These are phyloP conservation scores for Rhododendron molle DNA, from an alignment of 148 eudicot species.

Conservation along the genomic window DNA sequence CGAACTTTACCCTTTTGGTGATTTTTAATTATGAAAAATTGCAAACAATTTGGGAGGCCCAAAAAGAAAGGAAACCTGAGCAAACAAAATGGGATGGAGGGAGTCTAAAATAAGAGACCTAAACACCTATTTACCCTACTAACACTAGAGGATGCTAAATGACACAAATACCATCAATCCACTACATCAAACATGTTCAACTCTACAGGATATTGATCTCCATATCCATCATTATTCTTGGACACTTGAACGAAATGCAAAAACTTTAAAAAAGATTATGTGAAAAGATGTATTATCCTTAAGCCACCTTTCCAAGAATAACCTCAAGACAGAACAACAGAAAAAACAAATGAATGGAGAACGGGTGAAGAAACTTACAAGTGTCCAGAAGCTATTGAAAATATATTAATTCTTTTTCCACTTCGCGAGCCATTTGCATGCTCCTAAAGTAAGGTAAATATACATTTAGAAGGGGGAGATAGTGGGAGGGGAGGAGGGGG, in stretches of 20 bases:
- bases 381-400: slow-evolving; percentile 97
- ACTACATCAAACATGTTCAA: neutral
- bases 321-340: neutral
- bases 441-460: slow-evolving; percentile 31
- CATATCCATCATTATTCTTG: neutral
- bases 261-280: neutral
- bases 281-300: too few relatives aligned
- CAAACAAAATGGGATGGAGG: neutral
- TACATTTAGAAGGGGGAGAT: neutral
- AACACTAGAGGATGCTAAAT: neutral
- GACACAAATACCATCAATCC: neutral
- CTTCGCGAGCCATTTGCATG: slow-evolving; percentile 46
- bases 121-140: neutral
- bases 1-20: neutral
- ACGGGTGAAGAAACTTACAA: slow-evolving; percentile 51
- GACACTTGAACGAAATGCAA: neutral
- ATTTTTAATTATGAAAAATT: too few relatives aligned
- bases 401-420: slow-evolving; percentile 82
- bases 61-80: too few relatives aligned
- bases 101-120: neutral
- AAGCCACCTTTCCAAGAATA: neutral
- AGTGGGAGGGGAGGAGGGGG: neutral
- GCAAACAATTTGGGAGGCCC: neutral
- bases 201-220: neutral
- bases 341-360: neutral